These are phyloP conservation scores for Botryotinia convoluta DNA, from an alignment of 2,329 filamentous ascomycete genomes.

Conservation along the genomic window DNA sequence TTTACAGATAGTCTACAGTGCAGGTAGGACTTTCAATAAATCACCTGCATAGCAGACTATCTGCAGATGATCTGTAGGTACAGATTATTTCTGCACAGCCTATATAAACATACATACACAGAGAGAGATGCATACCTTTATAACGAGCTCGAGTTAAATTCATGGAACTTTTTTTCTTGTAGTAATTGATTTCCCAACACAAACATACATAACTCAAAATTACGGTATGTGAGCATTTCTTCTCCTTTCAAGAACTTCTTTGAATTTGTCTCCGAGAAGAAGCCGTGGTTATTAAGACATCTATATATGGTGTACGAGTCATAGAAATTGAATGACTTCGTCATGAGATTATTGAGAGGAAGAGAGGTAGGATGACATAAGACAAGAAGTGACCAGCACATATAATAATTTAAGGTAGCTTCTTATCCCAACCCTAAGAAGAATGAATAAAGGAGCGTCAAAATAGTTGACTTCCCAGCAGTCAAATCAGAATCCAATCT, in stretches of 20 bases:
- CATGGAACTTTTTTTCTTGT: not conserved
- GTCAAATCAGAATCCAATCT: not conserved
- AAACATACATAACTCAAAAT: not conserved
- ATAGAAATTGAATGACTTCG: not conserved
- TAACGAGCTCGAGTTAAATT: not conserved
- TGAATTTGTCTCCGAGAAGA: not conserved
- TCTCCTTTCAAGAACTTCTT: not conserved
- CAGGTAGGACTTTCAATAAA: no score
- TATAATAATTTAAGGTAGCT: not conserved
- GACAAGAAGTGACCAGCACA: not conserved
- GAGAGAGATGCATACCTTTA: not conserved
- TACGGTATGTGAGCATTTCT: not conserved
- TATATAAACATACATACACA: no score
- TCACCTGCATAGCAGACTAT: no score
- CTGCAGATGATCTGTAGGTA: no score
- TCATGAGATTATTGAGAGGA: not conserved
- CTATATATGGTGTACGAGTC: not conserved
- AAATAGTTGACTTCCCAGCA: not conserved
- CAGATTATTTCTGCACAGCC: no score
- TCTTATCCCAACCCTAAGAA: accelerated
- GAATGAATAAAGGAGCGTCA: not conserved
- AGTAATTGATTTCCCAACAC: not conserved
- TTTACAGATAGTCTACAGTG: no score
- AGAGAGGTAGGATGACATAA: not conserved
- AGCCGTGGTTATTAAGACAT: accelerated